A percentile compares a stretch with the other conserved stretches of the same genome.
These are phyloP conservation scores for Perkinsus marinus DNA, from an alignment of 169 alveolate genomes.

Conservation along the genomic window DNA sequence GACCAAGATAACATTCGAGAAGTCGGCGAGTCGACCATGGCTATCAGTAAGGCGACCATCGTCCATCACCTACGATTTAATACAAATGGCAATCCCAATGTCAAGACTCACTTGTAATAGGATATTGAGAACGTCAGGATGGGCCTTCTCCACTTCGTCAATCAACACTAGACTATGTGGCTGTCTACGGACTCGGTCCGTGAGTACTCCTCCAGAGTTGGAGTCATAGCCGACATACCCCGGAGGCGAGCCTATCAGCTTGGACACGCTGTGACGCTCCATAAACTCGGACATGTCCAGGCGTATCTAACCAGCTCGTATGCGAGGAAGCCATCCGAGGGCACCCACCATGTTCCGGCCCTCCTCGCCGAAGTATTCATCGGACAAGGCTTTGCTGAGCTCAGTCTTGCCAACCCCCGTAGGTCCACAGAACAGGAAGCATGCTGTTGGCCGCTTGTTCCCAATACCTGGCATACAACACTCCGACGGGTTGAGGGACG, in stretches of 20 bases:
- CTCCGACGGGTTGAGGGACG: neutral
- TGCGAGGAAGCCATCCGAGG: constrained; percentile 6
- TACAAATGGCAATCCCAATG: no score
- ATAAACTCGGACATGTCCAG: constrained; percentile 77
- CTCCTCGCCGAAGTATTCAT: neutral
- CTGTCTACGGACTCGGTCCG: constrained; percentile 70
- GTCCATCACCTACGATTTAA: constrained; percentile 36
- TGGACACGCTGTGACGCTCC: constrained; percentile 74
- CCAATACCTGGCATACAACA: neutral
- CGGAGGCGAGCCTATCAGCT: constrained; percentile 77
- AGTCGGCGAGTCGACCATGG: constrained; percentile 67
- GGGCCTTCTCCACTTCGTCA: constrained; percentile 81
- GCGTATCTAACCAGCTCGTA: constrained; percentile 52
- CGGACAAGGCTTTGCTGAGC: constrained; percentile 72
- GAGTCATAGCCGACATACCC: constrained; percentile 73
- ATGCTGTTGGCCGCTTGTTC: constrained; percentile 23
- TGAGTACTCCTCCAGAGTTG: constrained; percentile 68
- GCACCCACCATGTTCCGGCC: neutral
- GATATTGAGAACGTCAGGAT: constrained; percentile 70
- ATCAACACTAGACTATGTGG: constrained; percentile 72
- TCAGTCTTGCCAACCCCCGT: constrained; percentile 81
- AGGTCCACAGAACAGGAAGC: constrained; percentile 72
- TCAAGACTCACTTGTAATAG: constrained; percentile 60
- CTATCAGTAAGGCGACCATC: constrained; percentile 74
- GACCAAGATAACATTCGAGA: constrained; percentile 56